These are phyloP conservation scores for Beauveria asiatica DNA, from an alignment of 2,329 filamentous ascomycete species.

Conservation along the genomic window DNA sequence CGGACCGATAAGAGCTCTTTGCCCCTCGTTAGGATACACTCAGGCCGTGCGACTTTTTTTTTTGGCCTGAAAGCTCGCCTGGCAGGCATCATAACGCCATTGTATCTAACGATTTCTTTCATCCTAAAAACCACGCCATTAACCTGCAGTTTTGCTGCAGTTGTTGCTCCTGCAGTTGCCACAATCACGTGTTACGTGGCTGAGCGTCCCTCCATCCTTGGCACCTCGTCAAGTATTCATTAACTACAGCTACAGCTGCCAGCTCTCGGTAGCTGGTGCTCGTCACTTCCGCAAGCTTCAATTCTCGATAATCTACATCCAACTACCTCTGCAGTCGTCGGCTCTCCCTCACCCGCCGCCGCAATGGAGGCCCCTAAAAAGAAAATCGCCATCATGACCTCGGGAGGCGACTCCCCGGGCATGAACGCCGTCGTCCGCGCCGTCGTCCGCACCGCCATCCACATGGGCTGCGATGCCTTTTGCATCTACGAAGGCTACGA, in stretches of 20 bases:
- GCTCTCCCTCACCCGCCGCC: neutral
- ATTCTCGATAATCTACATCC: neutral
- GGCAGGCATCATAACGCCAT: neutral
- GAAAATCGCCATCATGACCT: conserved; percentile 87
- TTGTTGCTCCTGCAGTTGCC: neutral
- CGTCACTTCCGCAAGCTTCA: neutral
- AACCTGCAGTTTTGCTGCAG: neutral
- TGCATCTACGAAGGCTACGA: conserved; percentile 93
- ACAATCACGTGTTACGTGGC: neutral
- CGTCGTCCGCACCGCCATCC: conserved; percentile 84
- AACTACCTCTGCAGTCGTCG: neutral
- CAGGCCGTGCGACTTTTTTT: neutral
- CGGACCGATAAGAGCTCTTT: conserved; percentile 9
- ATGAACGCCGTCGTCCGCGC: conserved; percentile 91
- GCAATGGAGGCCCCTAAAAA: conserved; percentile 37
- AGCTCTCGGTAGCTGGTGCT: neutral
- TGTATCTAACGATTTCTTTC: neutral
- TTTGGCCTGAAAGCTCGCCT: neutral
- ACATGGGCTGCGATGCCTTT: conserved; percentile 71
- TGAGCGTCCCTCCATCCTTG: neutral
- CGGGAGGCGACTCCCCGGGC: conserved; percentile 85
- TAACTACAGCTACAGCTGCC: neutral
- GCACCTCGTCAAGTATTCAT: neutral
- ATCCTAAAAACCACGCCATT: neutral
- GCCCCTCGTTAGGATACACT: neutral